These are phyloP conservation scores for Claviceps capensis DNA, from an alignment of 2,329 filamentous ascomycete genomes.

Conservation along the genomic window DNA sequence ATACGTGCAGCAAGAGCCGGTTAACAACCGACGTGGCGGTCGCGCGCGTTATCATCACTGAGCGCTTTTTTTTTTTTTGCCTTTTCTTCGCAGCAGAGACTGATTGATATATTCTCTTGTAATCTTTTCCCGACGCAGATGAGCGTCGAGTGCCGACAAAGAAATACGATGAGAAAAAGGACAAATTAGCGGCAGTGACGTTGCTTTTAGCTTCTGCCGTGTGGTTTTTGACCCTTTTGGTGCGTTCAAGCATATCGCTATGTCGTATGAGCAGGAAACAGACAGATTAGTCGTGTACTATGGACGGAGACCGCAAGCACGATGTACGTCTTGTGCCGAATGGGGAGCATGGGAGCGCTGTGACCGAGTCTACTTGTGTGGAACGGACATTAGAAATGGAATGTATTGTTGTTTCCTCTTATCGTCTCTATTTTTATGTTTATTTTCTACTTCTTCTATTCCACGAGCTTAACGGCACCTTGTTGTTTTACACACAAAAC, in stretches of 20 bases:
- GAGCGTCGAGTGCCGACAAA: too few species aligned
- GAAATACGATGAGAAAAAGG: too few species aligned
- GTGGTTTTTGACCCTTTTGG: too few species aligned
- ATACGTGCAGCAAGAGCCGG: slow-evolving; percentile 40
- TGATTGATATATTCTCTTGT: too few species aligned
- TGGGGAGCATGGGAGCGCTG: not conserved
- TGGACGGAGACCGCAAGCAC: not conserved
- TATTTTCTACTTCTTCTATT: not conserved
- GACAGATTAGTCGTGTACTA: too few species aligned
- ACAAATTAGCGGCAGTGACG: too few species aligned
- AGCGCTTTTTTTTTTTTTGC: too few species aligned
- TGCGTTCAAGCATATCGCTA: too few species aligned
- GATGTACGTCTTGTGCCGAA: slow-evolving; percentile 4
- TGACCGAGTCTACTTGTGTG: not conserved
- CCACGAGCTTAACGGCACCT: not conserved
- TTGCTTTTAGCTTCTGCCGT: too few species aligned
- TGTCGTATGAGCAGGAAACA: too few species aligned
- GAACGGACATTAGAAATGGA: not conserved
- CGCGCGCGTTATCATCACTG: slow-evolving; percentile 32
- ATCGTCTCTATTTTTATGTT: not conserved
- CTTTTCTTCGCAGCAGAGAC: not conserved
- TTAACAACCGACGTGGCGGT: slow-evolving; percentile 38
- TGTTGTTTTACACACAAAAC: not conserved
- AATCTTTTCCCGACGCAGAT: too few species aligned
- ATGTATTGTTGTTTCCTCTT: slow-evolving; percentile 2